Conservation (phyloP, 441 rosid genomes). For the Arabidopsis hybrid region DNA sequence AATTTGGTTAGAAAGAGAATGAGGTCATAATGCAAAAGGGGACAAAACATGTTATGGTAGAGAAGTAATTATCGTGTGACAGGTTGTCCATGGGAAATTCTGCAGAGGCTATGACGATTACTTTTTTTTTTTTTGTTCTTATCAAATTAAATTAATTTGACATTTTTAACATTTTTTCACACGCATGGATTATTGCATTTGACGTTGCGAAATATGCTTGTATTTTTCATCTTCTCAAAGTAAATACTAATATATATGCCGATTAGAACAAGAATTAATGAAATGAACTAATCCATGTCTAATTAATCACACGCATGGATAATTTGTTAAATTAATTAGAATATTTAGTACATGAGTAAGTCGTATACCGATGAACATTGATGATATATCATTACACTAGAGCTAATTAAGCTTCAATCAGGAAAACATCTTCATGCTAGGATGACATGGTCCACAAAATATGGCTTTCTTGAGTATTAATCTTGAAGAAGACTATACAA, state of each 20-base stretch:
- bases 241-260: no score
- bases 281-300: neutral
- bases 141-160: constrained; percentile 7
- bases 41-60: constrained; percentile 52
- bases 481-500: neutral
- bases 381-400: neutral
- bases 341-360: neutral
- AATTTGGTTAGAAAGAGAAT: constrained; percentile 33
- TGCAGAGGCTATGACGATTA: constrained; percentile 48
- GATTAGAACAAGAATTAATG: neutral
- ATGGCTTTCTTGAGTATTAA: constrained; percentile 14
- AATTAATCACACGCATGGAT: neutral
- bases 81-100: constrained; percentile 44
- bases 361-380: neutral
- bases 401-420: neutral
- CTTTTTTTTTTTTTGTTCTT: neutral
- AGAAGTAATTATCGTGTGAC: constrained; percentile 47
- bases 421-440: neutral
- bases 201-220: neutral
- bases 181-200: constrained; percentile 12
- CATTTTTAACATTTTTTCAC: neutral
- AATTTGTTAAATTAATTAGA: neutral
- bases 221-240: neutral
- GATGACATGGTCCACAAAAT: constrained; percentile 24
- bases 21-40: constrained; percentile 49